Percentiles rank a stretch among this genome's conserved stretches.
These are phyloP conservation scores for Trichoderma sp. DNA, from an alignment of 2,329 filamentous ascomycete species.

Conservation along the genomic window DNA sequence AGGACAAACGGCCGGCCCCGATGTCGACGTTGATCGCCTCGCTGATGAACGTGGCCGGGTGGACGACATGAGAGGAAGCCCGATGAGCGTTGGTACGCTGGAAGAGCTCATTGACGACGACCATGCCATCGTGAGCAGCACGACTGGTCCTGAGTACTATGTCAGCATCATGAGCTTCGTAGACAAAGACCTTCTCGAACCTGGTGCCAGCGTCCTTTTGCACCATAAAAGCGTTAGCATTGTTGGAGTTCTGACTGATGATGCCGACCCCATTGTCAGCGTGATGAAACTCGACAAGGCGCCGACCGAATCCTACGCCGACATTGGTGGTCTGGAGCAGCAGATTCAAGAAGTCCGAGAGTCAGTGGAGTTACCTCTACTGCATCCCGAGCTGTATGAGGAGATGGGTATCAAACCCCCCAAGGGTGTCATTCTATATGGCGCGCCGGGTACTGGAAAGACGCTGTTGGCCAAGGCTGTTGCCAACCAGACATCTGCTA, in stretches of 20 bases:
- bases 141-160: slow-evolving; percentile 97
- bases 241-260: slow-evolving; percentile 94
- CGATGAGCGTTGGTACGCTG: slow-evolving; percentile 96
- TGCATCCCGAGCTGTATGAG: slow-evolving; percentile 97
- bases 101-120: slow-evolving; percentile 99
- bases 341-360: slow-evolving; percentile 98
- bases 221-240: slow-evolving; percentile 99
- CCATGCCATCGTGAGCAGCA: slow-evolving; percentile 96
- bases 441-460: slow-evolving; percentile 95
- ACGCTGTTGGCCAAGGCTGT: slow-evolving; percentile 95
- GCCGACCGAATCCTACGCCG: slow-evolving; percentile 95
- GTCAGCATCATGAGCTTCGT: slow-evolving; percentile 99
- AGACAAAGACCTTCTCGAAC: slow-evolving; percentile 96
- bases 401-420: slow-evolving; percentile 99
- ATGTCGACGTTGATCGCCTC: slow-evolving; percentile 76
- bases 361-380: slow-evolving; percentile 89
- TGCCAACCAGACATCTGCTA: slow-evolving; percentile 97
- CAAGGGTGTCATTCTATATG: slow-evolving; percentile 98
- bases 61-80: slow-evolving; percentile 97
- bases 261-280: slow-evolving; percentile 90
- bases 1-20: slow-evolving; percentile 66
- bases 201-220: slow-evolving; percentile 89
- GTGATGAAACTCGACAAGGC: slow-evolving; percentile 99
- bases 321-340: slow-evolving; percentile 92
- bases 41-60: slow-evolving; percentile 94